phyloP scores from a whole-genome alignment of 306 rosid genomes.

The Pterocarpus santalinus region DNA sequence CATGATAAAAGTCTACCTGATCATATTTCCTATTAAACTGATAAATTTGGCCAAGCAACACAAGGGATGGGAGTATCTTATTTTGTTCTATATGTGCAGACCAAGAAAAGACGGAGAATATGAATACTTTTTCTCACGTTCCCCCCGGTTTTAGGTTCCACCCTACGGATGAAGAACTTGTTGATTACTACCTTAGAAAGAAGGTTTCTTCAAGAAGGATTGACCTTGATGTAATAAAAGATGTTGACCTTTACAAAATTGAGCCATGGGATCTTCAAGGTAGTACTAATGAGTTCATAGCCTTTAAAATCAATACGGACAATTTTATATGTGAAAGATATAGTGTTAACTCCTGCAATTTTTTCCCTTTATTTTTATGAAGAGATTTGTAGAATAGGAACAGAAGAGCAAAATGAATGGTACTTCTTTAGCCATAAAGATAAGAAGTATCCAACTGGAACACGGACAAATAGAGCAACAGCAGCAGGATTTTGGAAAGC shows the following conservation, averaged over 20 bases:
- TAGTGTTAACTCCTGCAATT: no score
- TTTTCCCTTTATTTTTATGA: neutral
- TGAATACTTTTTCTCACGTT: constrained; percentile 73
- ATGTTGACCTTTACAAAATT: constrained; percentile 91
- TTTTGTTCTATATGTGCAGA: constrained; percentile 50
- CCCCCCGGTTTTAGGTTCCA: constrained; percentile 98
- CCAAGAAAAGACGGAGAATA: constrained; percentile 45
- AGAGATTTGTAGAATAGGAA: constrained; percentile 90
- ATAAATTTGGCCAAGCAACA: neutral
- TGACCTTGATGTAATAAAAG: constrained; percentile 91
- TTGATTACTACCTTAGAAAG: constrained; percentile 90
- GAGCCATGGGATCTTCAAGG: constrained; percentile 99
- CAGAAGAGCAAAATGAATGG: constrained; percentile 91
- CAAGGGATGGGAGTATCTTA: constrained; percentile 14
- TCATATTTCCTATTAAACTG: constrained; percentile 2
- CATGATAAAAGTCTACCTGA: neutral
- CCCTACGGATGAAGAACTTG: constrained; percentile 97
- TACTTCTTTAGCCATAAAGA: constrained; percentile 95
- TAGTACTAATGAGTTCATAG: constrained; percentile 12
- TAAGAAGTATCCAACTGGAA: constrained; percentile 97
- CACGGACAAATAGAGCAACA: constrained; percentile 93
- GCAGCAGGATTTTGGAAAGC: constrained; percentile 98
- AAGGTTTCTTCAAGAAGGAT: constrained; percentile 77
- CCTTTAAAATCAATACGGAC: no score
- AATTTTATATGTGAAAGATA: no score